Base-by-base conservation (phyloP, 331 rosid species). In the Quercus tomentella region DNA sequence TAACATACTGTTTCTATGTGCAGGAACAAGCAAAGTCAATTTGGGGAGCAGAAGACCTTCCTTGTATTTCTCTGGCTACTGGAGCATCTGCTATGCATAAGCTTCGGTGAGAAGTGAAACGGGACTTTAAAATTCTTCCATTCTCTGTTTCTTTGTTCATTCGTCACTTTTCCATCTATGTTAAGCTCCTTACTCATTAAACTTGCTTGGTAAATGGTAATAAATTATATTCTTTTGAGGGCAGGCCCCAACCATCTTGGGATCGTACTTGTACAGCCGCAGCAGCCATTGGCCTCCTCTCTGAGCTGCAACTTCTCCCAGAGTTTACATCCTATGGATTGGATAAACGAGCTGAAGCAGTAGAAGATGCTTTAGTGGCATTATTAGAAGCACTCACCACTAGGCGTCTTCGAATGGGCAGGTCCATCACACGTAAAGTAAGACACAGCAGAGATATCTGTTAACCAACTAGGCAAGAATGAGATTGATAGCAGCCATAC, bases 171-270 rank as follows among this genome's bases (percentile, higher is more conserved):
- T 69, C 20, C 60, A 26, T 74, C 61, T 33, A 49, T 7, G 75
- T 77, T 45, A 57, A 5, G 14, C 26, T 16, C 20, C 37, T 45
- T 11, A 0, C 21, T 41, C 45, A 75, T 67, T 67, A 35, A 82
- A 25, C 80, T 68, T 61, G 25, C 73, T 70, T 74, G 9, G 52
- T 78, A 72, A 56, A 37, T 41, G 54, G 81, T 63, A 67, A 28
- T 79, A 80, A 60, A 37, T 21, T 61, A 30, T 30, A 9, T 26
- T 57, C 23, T 61, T 35, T 78, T 81, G 16, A 76, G 43, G 55
- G 80, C 88, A 94, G 98, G 87, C 97, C 98, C 75, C 97, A 94
- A 74, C 98, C 98, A 56, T 91, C 97, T 51, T 91, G 97, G 98
- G 98, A 94, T 62, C 97, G 97, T 2, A 94, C 98, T 17, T 94